Conservation (phyloP, 2,329 filamentous ascomycete species). For the Aureobasidium sp. region DNA sequence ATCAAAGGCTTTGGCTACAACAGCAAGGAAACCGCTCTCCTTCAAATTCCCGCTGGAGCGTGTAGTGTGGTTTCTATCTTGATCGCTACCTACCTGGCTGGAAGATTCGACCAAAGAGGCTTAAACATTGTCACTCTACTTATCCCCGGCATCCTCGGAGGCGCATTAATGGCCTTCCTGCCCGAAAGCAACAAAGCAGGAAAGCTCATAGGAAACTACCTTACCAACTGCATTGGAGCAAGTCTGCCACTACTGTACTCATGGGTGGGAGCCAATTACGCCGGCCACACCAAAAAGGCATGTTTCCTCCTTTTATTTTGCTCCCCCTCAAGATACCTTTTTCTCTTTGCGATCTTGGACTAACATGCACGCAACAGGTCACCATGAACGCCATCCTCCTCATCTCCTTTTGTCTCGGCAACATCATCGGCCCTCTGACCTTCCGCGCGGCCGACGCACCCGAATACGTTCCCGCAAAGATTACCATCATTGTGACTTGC, state of each 20-base stretch:
- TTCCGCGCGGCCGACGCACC: slow-evolving; percentile 33
- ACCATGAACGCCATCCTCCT: slow-evolving; percentile 60
- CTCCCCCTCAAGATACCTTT: background rate
- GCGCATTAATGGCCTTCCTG: slow-evolving; percentile 27
- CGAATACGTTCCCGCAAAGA: slow-evolving; percentile 38
- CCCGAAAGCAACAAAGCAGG: slow-evolving; percentile 38
- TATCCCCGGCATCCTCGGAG: slow-evolving; percentile 26
- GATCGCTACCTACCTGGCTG: slow-evolving; percentile 23
- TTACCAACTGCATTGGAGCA: slow-evolving; percentile 34
- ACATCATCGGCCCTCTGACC: slow-evolving; percentile 37
- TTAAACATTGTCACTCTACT: slow-evolving; percentile 24
- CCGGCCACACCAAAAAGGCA: slow-evolving; percentile 59
- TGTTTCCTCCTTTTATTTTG: background rate
- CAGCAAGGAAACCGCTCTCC: slow-evolving; percentile 25
- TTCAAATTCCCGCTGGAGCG: slow-evolving; percentile 54
- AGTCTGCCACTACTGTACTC: slow-evolving; percentile 33
- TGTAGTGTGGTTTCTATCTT: slow-evolving; percentile 36
- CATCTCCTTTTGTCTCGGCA: slow-evolving; percentile 31
- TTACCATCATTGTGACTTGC: slow-evolving; percentile 34
- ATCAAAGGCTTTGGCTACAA: slow-evolving; percentile 29
- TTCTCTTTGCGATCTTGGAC: background rate
- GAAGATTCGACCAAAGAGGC: slow-evolving; percentile 25
- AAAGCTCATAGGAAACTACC: slow-evolving; percentile 34
- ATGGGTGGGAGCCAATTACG: slow-evolving; percentile 46
- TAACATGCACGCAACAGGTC: slow-evolving; percentile 35